These are phyloP conservation scores for Hypoxylon rickii DNA, from an alignment of 495 filamentous ascomycete species.

Conservation along the genomic window DNA sequence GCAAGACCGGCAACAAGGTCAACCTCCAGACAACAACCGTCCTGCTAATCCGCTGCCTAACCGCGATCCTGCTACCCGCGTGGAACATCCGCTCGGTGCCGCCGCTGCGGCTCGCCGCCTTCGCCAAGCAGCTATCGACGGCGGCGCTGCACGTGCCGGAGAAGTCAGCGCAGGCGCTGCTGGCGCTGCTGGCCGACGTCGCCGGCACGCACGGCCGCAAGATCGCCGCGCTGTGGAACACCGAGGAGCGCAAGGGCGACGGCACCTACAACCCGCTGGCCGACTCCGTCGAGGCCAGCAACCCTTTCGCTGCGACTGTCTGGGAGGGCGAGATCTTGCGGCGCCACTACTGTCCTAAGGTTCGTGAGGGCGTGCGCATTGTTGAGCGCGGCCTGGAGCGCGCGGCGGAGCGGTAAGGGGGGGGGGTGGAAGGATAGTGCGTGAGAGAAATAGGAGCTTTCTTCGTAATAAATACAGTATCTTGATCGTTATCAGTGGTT, in stretches of 20 bases:
- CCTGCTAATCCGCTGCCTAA: constrained; percentile 82
- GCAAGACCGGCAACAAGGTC: constrained; percentile 63
- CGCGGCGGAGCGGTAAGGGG: constrained; percentile 16
- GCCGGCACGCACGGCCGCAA: constrained; percentile 71
- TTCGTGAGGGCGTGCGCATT: constrained; percentile 72
- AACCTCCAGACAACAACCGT: constrained; percentile 93
- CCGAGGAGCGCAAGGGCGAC: constrained; percentile 86
- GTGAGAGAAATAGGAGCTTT: too few species aligned
- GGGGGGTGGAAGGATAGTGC: background rate
- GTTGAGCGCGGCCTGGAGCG: constrained; percentile 64
- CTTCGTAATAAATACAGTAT: too few species aligned
- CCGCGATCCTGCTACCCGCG: constrained; percentile 73
- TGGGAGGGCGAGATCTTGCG: constrained; percentile 92
- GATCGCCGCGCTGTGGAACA: constrained; percentile 75
- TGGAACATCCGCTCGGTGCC: constrained; percentile 64
- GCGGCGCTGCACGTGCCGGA: constrained; percentile 84
- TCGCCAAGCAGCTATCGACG: constrained; percentile 89
- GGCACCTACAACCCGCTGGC: constrained; percentile 53
- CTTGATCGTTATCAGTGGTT: too few species aligned
- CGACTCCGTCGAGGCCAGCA: constrained; percentile 36
- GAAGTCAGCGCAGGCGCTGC: constrained; percentile 77
- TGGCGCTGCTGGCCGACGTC: constrained; percentile 75
- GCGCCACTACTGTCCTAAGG: constrained; percentile 83
- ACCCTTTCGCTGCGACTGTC: constrained; percentile 80
- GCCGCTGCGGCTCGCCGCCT: constrained; percentile 81